These are phyloP conservation scores for Pythium folliculosum DNA, from an alignment of 352 stramenopile species.

Conservation along the genomic window DNA sequence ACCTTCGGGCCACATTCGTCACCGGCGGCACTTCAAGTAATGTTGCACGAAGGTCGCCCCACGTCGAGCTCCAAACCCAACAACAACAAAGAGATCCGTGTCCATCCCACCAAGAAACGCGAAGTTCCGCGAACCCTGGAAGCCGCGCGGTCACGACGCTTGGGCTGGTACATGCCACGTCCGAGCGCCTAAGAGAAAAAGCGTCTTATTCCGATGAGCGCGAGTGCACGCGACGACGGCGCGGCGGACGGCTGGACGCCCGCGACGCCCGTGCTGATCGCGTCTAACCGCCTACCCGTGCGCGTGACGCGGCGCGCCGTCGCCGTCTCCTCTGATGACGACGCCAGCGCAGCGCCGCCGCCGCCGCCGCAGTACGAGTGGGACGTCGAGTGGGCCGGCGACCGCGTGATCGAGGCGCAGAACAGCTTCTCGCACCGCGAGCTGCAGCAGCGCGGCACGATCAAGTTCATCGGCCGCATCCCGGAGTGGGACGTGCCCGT, in stretches of 20 bases:
- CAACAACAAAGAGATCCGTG: constrained; percentile 8
- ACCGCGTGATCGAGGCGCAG: constrained; percentile 74
- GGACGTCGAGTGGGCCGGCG: constrained; percentile 66
- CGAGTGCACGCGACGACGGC: constrained; percentile 5
- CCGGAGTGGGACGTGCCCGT: constrained; percentile 51
- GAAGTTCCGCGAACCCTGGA: background rate
- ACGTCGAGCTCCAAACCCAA: background rate
- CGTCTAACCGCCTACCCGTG: constrained; percentile 66
- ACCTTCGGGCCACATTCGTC: constrained; percentile 10
- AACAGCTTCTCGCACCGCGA: constrained; percentile 78
- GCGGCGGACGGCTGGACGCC: constrained; percentile 47
- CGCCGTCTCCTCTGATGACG: background rate
- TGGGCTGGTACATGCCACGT: constrained; percentile 8
- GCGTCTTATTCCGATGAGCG: background rate
- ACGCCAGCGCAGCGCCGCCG: background rate
- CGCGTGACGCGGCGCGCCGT: constrained; percentile 32
- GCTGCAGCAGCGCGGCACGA: constrained; percentile 58
- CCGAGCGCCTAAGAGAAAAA: background rate
- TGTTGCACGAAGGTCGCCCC: constrained; percentile 26
- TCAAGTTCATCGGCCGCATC: constrained; percentile 77
- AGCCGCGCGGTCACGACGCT: background rate
- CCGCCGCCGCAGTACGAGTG: constrained; percentile 31
- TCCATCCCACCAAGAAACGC: constrained; percentile 11
- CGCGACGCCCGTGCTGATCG: constrained; percentile 70
- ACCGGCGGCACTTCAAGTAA: constrained; percentile 7